These are phyloP conservation scores for Leccinum disarticulatum DNA, from an alignment of 768 basidiomycete genomes.

Conservation along the genomic window DNA sequence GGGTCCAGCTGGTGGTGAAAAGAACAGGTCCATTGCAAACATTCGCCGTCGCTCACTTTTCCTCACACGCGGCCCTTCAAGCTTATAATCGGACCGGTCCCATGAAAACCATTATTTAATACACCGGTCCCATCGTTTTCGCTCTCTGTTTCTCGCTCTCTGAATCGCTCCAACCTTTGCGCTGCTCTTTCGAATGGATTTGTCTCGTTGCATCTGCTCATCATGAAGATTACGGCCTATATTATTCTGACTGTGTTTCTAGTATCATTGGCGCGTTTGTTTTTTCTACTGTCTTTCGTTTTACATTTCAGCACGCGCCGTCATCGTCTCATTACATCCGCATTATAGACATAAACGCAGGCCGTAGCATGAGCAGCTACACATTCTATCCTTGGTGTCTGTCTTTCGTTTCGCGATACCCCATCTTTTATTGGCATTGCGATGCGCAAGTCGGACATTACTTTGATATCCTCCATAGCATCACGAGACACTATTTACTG, in stretches of 20 bases:
- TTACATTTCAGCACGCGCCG: conserved; percentile 22
- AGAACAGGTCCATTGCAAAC: conserved; percentile 13
- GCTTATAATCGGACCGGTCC: conserved; percentile 17
- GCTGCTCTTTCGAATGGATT: conserved; percentile 64
- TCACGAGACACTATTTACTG: conserved; percentile 61
- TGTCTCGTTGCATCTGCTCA: conserved; percentile 57
- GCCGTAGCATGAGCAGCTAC: conserved; percentile 47
- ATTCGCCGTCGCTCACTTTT: conserved; percentile 10
- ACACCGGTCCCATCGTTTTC: conserved; percentile 18
- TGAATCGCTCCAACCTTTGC: conserved; percentile 45
- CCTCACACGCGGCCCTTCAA: conserved; percentile 13
- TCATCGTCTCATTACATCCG: conserved; percentile 28
- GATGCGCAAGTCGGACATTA: conserved; percentile 49
- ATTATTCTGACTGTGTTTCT: conserved; percentile 42
- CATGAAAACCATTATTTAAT: conserved; percentile 28
- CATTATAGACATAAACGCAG: conserved; percentile 43
- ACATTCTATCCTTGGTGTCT: conserved; percentile 40
- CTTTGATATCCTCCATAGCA: conserved; percentile 38
- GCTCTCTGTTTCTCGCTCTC: conserved; percentile 31
- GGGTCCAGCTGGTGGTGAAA: conserved; percentile 52
- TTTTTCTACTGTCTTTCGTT: conserved; percentile 7
- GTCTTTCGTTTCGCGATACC: conserved; percentile 56
- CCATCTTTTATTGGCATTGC: conserved; percentile 43
- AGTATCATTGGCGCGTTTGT: conserved; percentile 34
- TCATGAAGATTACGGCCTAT: conserved; percentile 44